Evolutionary conservation across 169 alveolate species (phyloP), one percentile per base, ranked within the genome.

Genomic region (Plasmodium vinckei): DNA sequence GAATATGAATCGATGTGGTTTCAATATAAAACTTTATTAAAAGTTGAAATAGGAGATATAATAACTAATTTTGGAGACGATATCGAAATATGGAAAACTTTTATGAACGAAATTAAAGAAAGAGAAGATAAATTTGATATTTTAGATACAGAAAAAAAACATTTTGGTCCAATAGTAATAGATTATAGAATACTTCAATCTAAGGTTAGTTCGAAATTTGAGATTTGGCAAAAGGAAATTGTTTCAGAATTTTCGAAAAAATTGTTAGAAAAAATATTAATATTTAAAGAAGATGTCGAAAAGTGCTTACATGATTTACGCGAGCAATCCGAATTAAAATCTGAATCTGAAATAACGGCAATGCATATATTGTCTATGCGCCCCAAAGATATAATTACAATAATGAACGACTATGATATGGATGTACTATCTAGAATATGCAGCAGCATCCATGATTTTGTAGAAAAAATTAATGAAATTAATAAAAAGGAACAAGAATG

Each of bases 1-100:
- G 94, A 92, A 67, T 98, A 98, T 70, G 99, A 96, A 33, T 92
- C 96, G 12, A 95, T 98, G 42, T 98, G 99, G 99, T 91, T 96
- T 72, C 97, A 98, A 91, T 98, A 97, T 91, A 97, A 98, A 89
- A 96, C 98, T 7, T 89, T 98, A 15, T 98, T 99, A 99, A 97
- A 97, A 84, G 96, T 98, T 65, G 98, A 97, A 65, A 94, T 96
- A 15, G 93, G 93, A 49, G 94, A 94, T 23, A 97, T 97, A 7
- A 96, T 95, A 39, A 94, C 95, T 51, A 88, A 93, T 70, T 91
- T 98, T 69, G 98, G 97, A 46, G 99, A 97, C 73, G 97, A 96
- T 87, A 94, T 97, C 65, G 98, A 96, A 59, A 93, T 94, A 54
- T 98, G 99, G 99, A 97, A 97, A 88, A 96, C 95, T 27, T 94